Evolutionary conservation across 2,329 filamentous ascomycete species (phyloP).

Genomic region (Fusarium xyrophilum): DNA sequence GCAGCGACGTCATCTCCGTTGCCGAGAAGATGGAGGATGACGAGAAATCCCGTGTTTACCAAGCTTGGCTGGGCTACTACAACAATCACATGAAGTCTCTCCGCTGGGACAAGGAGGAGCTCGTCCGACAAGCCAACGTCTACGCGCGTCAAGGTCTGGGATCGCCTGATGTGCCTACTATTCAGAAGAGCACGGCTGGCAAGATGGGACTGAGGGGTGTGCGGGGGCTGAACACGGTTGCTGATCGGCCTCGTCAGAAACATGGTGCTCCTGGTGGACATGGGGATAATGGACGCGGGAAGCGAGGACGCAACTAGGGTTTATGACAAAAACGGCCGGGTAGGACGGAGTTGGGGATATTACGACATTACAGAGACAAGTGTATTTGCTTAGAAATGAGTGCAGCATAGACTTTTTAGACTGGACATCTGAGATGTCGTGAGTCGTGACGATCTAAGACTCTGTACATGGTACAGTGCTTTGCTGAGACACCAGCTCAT

Average conservation of each 20-base stretch:
- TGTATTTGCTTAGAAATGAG: slow-evolving; percentile 3
- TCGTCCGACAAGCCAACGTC: slow-evolving; percentile 60
- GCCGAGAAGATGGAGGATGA: slow-evolving; percentile 53
- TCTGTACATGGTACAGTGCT: not conserved
- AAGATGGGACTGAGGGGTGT: slow-evolving; percentile 66
- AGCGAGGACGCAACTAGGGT: slow-evolving; percentile 12
- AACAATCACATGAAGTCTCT: slow-evolving; percentile 57
- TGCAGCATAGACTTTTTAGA: slow-evolving; percentile 18
- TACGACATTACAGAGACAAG: not conserved
- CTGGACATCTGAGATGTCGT: not conserved
- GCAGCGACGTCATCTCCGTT: slow-evolving; percentile 48
- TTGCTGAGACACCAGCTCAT: rapidly evolving
- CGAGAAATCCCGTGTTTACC: slow-evolving; percentile 58
- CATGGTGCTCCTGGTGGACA: slow-evolving; percentile 27
- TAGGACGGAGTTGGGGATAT: slow-evolving; percentile 14
- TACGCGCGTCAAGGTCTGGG: slow-evolving; percentile 58
- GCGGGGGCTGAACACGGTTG: slow-evolving; percentile 55
- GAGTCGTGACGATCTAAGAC: not conserved
- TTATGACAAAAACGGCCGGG: not conserved
- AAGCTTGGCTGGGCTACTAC: slow-evolving; percentile 65
- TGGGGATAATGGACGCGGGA: slow-evolving; percentile 7
- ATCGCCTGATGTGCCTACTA: slow-evolving; percentile 53
- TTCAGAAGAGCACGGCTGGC: slow-evolving; percentile 56
- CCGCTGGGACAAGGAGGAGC: slow-evolving; percentile 50
- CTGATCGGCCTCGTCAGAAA: slow-evolving; percentile 49